Conservation (phyloP, 163 green algal species). For the Scenedesmus sp. region DNA sequence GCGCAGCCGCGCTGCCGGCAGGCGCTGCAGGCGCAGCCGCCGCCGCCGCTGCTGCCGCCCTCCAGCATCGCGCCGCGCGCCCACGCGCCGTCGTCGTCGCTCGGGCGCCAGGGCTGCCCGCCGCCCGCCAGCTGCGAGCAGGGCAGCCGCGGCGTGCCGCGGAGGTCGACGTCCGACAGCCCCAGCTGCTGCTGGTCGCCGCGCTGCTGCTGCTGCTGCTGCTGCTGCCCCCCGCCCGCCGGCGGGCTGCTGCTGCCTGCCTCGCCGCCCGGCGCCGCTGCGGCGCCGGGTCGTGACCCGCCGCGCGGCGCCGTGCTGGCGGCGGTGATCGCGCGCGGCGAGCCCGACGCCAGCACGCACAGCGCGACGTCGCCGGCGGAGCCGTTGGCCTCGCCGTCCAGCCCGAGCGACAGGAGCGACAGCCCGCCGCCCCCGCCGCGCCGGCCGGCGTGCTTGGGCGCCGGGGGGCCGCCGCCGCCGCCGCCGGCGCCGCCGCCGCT, state of each 20-base stretch:
- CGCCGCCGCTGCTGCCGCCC: not conserved
- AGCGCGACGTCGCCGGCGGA: not conserved
- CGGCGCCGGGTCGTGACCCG: constrained; percentile 6
- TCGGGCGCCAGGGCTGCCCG: too few species aligned
- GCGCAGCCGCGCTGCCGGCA: too few species aligned
- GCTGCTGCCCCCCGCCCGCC: too few species aligned
- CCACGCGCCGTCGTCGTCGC: not conserved
- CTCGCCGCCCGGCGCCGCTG: not conserved
- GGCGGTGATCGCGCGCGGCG: constrained; percentile 17
- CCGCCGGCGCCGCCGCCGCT: too few species aligned
- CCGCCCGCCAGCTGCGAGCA: too few species aligned
- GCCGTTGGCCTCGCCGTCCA: not conserved
- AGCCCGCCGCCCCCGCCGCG: too few species aligned
- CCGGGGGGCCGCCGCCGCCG: not conserved
- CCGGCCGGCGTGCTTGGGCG: not conserved
- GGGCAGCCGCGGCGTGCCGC: not conserved
- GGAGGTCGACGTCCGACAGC: too few species aligned
- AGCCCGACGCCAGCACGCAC: constrained; percentile 8
- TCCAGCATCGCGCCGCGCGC: not conserved
- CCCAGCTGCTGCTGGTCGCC: constrained; percentile 2
- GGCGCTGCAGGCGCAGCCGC: not conserved
- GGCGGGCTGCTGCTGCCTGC: not conserved
- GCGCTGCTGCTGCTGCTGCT: constrained; percentile 20
- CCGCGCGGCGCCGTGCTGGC: not conserved
- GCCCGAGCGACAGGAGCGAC: too few species aligned